Percentiles rank a stretch among this genome's conserved stretches.
Evolutionary conservation across 345 rosid species (phyloP).

Genomic region (Pelargonium nanum): DNA sequence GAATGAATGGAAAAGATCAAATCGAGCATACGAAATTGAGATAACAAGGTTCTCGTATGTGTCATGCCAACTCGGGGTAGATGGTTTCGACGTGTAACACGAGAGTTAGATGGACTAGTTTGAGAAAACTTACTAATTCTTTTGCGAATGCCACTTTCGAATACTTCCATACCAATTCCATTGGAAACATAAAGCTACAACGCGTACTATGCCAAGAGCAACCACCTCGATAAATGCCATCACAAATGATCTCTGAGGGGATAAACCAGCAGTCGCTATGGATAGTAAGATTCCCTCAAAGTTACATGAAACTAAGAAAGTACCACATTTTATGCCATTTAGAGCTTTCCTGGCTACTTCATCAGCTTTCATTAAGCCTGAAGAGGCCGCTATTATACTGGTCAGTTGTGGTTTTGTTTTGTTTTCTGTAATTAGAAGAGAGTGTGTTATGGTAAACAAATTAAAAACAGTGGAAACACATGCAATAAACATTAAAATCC

Average conservation of each 20-base stretch:
- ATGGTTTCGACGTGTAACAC: no score
- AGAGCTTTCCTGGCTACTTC: slow-evolving; percentile 65
- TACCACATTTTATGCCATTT: slow-evolving; percentile 59
- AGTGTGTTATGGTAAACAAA: background rate
- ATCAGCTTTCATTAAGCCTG: slow-evolving; percentile 65
- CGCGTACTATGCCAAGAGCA: slow-evolving; percentile 35
- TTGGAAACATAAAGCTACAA: slow-evolving; percentile 43
- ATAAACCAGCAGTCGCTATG: slow-evolving; percentile 58
- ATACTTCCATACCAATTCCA: slow-evolving; percentile 76
- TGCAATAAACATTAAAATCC: no score
- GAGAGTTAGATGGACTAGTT: no score
- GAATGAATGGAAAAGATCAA: no score
- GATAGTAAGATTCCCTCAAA: slow-evolving; percentile 52
- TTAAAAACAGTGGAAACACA: background rate
- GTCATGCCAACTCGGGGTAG: no score
- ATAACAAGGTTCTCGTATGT: no score
- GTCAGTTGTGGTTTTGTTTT: slow-evolving; percentile 56
- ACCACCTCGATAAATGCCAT: slow-evolving; percentile 73
- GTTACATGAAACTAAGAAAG: slow-evolving; percentile 64
- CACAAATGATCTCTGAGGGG: slow-evolving; percentile 62
- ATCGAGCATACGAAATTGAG: no score
- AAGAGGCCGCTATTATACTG: slow-evolving; percentile 42
- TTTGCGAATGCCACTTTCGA: slow-evolving; percentile 30
- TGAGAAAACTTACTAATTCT: slow-evolving; percentile 20
- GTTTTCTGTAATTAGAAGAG: slow-evolving; percentile 35